Base-by-base conservation (phyloP, 108 stramenopile species). In the Fragilariopsis cylindrus region DNA sequence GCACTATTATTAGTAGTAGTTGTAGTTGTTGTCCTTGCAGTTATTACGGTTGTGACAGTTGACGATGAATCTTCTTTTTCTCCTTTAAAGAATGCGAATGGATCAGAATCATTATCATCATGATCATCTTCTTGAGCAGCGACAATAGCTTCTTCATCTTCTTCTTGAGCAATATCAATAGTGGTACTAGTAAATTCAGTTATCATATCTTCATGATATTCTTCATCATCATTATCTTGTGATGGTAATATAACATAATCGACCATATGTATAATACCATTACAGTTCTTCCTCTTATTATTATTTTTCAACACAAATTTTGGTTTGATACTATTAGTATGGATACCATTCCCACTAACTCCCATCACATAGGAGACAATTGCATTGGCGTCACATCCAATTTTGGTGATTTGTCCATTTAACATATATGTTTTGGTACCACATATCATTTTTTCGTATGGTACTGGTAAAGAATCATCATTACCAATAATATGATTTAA, bases 391-490 rank as follows among this genome's bases (percentile, higher is more conserved):
- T 63, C 62, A 43, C 62, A 63, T 13, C 62, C 62, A 41, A 63
- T 63, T 43, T 63, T 63, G 9, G 62, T 63, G 62, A 63, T 40
- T 63, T 63, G 62, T 4, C 40, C 5, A 44, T 44, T 63, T 8
- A 44, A 42, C 62, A 63, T 63, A 7, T 41, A 16, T 3, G 5
- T 21, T 63, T 63, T 63, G 7, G 42, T 45, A 45, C 62, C 62
- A n/a, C 62, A 63, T 6, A 63, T 44, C 62, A 63, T 63, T 9
- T 63, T 44, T 41, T 63, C 62, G 43, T 63, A 63, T 45, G n/a
- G 40, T n/a, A 63, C 13, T 9, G 43, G 9, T 30, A 6, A 41
- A 12, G 41, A 45, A 4, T 44, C 62, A 4, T 44, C 62, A 3
- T 12, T 12, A 45, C 43, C 43, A 41, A 63, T 45, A 4, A 63